Conservation (phyloP, 257 asterid species). For the Sherardia arvensis region DNA sequence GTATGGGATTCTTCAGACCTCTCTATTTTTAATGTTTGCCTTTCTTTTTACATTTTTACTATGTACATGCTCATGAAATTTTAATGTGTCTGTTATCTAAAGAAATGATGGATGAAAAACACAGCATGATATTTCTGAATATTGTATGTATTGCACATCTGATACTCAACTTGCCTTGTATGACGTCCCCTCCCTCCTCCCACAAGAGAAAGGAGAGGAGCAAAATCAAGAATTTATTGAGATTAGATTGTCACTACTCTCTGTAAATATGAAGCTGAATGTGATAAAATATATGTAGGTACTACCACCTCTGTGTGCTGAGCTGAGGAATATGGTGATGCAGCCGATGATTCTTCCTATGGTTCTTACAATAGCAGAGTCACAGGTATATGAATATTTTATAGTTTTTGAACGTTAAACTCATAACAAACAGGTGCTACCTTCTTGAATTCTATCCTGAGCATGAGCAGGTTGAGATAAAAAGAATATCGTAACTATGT, state of each 20-base stretch:
- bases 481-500: background rate
- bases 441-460: no score
- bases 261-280: background rate
- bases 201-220: background rate
- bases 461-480: background rate
- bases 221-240: background rate
- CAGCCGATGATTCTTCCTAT: conserved; percentile 98
- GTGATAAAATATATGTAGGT: conserved; percentile 37
- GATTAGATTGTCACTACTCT: background rate
- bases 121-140: background rate
- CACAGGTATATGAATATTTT: conserved; percentile 55
- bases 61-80: background rate
- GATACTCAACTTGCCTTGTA: background rate
- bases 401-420: conserved; percentile 14
- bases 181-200: no score
- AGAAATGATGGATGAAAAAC: background rate
- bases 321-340: conserved; percentile 97
- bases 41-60: background rate
- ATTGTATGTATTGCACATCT: background rate
- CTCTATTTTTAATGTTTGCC: background rate
- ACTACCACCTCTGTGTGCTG: conserved; percentile 99
- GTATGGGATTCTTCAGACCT: conserved; percentile 32
- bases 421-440: no score
- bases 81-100: background rate
- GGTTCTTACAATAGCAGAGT: conserved; percentile 97